phyloP scores from a whole-genome alignment of 306 rosid species.

The Castanea sativa region DNA sequence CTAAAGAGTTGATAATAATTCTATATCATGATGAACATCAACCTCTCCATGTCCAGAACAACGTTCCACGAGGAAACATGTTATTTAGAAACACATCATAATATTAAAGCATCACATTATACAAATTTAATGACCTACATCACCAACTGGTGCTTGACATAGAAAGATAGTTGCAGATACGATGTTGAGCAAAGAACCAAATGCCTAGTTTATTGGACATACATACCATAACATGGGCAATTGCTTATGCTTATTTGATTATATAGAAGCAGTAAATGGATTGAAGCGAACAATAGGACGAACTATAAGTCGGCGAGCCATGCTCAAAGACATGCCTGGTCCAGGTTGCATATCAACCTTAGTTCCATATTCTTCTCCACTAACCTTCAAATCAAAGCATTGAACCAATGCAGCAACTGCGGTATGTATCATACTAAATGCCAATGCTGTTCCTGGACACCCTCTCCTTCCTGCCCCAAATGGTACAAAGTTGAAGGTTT shows the following conservation, averaged over 20 bases:
- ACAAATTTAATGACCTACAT: too few relatives aligned
- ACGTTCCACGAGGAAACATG: too few relatives aligned
- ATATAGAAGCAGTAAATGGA: background rate
- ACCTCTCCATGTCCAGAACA: too few relatives aligned
- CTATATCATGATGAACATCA: too few relatives aligned
- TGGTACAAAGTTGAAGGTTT: slow-evolving; percentile 22
- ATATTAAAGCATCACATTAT: too few relatives aligned
- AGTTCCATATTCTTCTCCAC: background rate
- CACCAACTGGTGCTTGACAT: too few relatives aligned
- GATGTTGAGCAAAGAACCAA: background rate
- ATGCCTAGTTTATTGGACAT: too few relatives aligned
- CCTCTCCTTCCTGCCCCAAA: slow-evolving; percentile 53
- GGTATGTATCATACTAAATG: slow-evolving; percentile 27
- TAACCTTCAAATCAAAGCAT: slow-evolving; percentile 56
- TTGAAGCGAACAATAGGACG: slow-evolving; percentile 26
- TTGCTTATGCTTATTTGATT: too few relatives aligned
- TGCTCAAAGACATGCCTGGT: slow-evolving; percentile 40
- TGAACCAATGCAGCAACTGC: slow-evolving; percentile 46
- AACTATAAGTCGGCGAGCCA: slow-evolving; percentile 42
- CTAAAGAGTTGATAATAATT: too few relatives aligned
- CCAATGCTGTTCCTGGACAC: slow-evolving; percentile 46
- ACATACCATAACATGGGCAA: too few relatives aligned
- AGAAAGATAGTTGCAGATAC: too few relatives aligned
- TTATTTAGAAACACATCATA: too few relatives aligned
- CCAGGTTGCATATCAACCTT: slow-evolving; percentile 44